Base-by-base conservation (phyloP, 257 asterid species). In the Coffea eugenioides region DNA sequence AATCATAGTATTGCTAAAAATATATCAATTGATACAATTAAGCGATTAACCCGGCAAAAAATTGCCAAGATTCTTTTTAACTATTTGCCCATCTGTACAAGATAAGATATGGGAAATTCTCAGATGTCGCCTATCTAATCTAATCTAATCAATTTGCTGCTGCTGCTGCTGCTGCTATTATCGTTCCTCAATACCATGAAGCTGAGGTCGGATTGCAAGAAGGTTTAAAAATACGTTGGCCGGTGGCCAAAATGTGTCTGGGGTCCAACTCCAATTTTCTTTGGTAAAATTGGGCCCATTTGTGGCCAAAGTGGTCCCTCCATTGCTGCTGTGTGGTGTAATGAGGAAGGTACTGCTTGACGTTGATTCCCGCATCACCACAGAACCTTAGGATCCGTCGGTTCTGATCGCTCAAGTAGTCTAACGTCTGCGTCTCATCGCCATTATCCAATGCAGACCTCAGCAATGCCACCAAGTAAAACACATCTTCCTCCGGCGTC, bases 281-380 rank as follows among this genome's bases (percentile, higher is more conserved):
- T 16, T 61, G 80, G 0, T 81, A 36, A 81, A 93, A 88, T 31
- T 39, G 68, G 31, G 71, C 11, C 97, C 97, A 93, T 82, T 88
- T 90, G 1, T 89, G 90, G 2, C 91, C 97, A 76, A 84, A 93
- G 69, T 93, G 97, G 61, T 80, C 75, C 46, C 66, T 83, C 97
- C 97, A 93, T 79, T 90, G 90, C 77, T 81, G 81, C 18, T 81
- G 90, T n/a, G 92, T 88, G 46, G 84, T 84, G 86, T 93, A 93
- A 72, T 93, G 93, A 54, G 97, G 97, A 34, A 93, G 95, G 83
- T 93, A 93, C 49, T 93, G 97, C 85, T 91, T 93, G 11, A 77
- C 82, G 20, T 84, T 31, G 77, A 93, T 91, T 11, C 81, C 88
- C 0, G 80, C 72, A 0, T 89, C 88, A 4, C 84, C 36, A 61